These are phyloP conservation scores for Boletus edulis DNA, from an alignment of 768 basidiomycete species.

Conservation along the genomic window DNA sequence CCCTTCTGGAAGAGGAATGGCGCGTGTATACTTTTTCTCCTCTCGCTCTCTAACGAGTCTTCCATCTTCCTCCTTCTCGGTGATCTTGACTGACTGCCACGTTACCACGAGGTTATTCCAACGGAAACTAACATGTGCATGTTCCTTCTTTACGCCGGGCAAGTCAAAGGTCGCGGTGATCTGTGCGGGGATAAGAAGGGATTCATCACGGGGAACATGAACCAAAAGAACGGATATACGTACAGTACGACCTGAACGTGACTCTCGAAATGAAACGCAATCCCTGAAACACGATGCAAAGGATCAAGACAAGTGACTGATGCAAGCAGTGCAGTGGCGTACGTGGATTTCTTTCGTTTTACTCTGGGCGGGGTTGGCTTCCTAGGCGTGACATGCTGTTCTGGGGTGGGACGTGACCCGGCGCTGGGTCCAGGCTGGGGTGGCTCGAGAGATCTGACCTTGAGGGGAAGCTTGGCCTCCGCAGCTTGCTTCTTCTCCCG, in stretches of 20 bases:
- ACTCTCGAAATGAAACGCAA: constrained; percentile 70
- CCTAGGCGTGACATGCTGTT: constrained; percentile 22
- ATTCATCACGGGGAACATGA: constrained; percentile 10
- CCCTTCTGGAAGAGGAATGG: constrained; percentile 70
- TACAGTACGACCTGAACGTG: constrained; percentile 60
- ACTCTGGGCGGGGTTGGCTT: constrained; percentile 39
- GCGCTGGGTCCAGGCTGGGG: constrained; percentile 22
- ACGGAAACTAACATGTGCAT: constrained; percentile 75
- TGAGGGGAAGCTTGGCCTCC: constrained; percentile 66
- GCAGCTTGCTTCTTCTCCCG: constrained; percentile 62
- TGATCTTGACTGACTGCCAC: constrained; percentile 60
- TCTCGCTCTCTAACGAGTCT: constrained; percentile 60
- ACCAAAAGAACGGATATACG: constrained; percentile 13
- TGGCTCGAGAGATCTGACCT: constrained; percentile 64
- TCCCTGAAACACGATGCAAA: constrained; percentile 17
- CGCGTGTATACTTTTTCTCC: constrained; percentile 62
- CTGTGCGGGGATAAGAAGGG: constrained; percentile 31
- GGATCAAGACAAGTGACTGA: constrained; percentile 14
- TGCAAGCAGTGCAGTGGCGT: constrained; percentile 25
- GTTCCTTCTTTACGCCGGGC: constrained; percentile 65
- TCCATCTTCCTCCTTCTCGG: constrained; percentile 61
- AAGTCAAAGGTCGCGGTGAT: constrained; percentile 72
- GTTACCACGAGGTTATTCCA: constrained; percentile 58
- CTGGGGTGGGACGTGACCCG: constrained; percentile 22
- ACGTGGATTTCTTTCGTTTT: constrained; percentile 67